Conservation (phyloP, 148 eudicot species). For the Rhododendron griersonianum region DNA sequence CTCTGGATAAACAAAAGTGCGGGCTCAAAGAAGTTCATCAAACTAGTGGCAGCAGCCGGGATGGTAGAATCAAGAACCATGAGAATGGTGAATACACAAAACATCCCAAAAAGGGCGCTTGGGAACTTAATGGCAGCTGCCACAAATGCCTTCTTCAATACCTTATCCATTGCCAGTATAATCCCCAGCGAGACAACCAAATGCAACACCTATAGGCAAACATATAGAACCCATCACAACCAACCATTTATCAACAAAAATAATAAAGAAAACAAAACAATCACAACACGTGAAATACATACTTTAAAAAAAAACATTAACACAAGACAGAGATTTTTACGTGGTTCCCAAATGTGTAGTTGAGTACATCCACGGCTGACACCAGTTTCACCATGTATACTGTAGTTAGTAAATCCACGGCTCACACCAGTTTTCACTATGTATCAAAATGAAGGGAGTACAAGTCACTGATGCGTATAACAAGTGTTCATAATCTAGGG, state of each 20-base stretch:
- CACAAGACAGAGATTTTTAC: too few relatives aligned
- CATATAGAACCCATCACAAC: slow-evolving; percentile 5
- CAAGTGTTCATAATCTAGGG: not conserved
- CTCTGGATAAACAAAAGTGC: slow-evolving; percentile 90
- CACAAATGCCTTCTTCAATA: slow-evolving; percentile 65
- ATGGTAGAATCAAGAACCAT: slow-evolving; percentile 56
- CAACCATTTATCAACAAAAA: not conserved
- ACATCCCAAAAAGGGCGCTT: slow-evolving; percentile 97
- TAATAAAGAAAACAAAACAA: not conserved
- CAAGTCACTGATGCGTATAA: not conserved
- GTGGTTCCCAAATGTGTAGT: not conserved
- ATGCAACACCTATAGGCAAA: slow-evolving; percentile 57
- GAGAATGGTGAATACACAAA: slow-evolving; percentile 74
- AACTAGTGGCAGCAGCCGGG: slow-evolving; percentile 62
- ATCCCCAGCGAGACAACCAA: slow-evolving; percentile 80
- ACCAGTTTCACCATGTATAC: not conserved
- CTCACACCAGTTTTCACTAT: not conserved
- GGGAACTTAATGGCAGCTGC: slow-evolving; percentile 88
- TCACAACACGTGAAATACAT: not conserved
- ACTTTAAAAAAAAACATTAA: not conserved
- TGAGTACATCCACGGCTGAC: not conserved
- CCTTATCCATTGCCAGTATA: slow-evolving; percentile 74
- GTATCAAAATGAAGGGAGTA: not conserved
- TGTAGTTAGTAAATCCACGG: not conserved
- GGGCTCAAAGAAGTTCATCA: slow-evolving; percentile 90